Percentiles rank a stretch among this genome's conserved stretches.
Evolutionary conservation across 805 yeast species (phyloP).

Genomic region (Maudiozyma pseudohumilis): DNA sequence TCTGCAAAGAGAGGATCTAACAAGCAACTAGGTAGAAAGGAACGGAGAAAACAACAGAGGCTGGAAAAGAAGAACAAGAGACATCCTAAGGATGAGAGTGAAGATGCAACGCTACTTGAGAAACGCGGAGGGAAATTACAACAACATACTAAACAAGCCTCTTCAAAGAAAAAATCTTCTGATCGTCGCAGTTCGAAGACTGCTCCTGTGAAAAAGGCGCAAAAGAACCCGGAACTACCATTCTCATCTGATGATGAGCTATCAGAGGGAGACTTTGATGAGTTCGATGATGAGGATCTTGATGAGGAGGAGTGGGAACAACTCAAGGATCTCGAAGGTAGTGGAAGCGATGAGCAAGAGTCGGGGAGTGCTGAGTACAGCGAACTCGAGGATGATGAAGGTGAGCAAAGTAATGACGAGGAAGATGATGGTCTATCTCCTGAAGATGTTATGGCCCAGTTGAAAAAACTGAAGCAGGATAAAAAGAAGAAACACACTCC

Average conservation of each 20-base stretch:
- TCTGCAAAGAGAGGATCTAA: conserved; percentile 26
- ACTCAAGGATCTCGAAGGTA: conserved; percentile 21
- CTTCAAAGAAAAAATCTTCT: not conserved
- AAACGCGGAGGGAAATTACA: not conserved
- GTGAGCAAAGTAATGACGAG: not conserved
- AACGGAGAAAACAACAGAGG: conserved; percentile 34
- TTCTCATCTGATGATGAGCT: conserved; percentile 36
- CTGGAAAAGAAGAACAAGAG: conserved; percentile 26
- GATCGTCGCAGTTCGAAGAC: not conserved
- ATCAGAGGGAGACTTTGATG: conserved; percentile 36
- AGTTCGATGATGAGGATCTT: conserved; percentile 32
- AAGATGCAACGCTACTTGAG: not conserved
- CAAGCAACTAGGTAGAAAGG: conserved; percentile 32
- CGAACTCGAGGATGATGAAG: conserved; percentile 7
- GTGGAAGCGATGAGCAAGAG: conserved; percentile 8
- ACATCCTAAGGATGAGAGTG: not conserved
- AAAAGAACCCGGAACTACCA: conserved; percentile 21
- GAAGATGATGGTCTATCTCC: conserved; percentile 25
- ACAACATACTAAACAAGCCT: not conserved
- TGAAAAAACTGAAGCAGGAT: conserved; percentile 33
- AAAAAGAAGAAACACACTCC: conserved; percentile 5
- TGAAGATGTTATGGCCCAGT: conserved; percentile 32
- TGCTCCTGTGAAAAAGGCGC: conserved; percentile 9
- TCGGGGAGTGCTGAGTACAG: conserved; percentile 15
- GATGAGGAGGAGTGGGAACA: conserved; percentile 30